Conservation (phyloP, 345 rosid species). For the Hypericum perforatum region DNA sequence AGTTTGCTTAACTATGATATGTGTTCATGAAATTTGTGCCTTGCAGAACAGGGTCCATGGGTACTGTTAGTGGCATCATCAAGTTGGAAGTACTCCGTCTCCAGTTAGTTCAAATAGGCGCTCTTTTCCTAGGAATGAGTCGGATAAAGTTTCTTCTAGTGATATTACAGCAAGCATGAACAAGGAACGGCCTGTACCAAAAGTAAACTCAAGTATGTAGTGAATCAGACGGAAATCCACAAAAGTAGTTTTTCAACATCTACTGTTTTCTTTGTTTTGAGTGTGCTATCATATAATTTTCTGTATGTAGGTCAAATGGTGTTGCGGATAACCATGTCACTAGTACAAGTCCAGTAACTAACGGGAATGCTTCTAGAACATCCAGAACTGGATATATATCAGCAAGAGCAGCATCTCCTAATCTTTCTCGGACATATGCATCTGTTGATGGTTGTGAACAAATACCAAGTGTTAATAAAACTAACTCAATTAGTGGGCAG, state of each 20-base stretch:
- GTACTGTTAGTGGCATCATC: conserved; percentile 22
- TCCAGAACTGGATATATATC: conserved; percentile 33
- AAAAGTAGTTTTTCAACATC: background rate
- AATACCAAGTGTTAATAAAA: conserved; percentile 26
- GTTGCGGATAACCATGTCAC: conserved; percentile 27
- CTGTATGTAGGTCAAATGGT: conserved; percentile 28
- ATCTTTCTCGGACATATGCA: conserved; percentile 26
- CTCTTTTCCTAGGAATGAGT: conserved; percentile 24
- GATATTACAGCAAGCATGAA: conserved; percentile 26
- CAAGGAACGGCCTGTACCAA: conserved; percentile 33
- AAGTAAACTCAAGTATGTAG: conserved; percentile 38
- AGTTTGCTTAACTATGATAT: too few relatives aligned
- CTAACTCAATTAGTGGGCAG: conserved; percentile 21
- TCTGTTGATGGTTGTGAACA: conserved; percentile 34
- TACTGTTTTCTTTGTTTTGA: conserved; percentile 2
- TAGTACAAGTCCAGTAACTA: conserved; percentile 24
- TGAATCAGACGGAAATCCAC: conserved; percentile 2
- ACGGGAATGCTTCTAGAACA: conserved; percentile 44
- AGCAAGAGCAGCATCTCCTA: conserved; percentile 30
- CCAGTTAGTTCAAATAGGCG: conserved; percentile 24
- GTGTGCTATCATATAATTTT: background rate
- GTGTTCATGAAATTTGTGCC: background rate
- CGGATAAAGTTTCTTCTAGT: conserved; percentile 35
- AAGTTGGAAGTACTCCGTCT: conserved; percentile 24
- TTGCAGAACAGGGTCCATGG: conserved; percentile 36